These are phyloP conservation scores for Cyclanthera cordifolia DNA, from an alignment of 306 rosid species.

Conservation along the genomic window DNA sequence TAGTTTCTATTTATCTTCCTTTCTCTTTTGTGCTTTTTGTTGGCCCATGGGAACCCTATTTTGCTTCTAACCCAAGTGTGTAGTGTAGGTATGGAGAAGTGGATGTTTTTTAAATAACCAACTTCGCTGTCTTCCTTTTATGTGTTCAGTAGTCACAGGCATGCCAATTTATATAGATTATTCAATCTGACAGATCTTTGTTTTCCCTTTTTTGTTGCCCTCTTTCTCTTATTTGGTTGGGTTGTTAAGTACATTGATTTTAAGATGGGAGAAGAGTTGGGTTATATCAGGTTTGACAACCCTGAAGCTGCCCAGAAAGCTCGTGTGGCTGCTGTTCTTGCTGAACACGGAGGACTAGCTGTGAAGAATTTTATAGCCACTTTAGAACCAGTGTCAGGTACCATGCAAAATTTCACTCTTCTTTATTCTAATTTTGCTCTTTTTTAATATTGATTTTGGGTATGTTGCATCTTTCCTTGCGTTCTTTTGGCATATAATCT, in stretches of 20 bases:
- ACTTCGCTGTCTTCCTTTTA: not conserved
- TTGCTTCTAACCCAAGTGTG: not conserved
- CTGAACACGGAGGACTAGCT: conserved; percentile 55
- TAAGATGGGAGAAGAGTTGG: conserved; percentile 73
- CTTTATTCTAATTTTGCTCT: too few species aligned
- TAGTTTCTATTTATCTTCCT: not conserved
- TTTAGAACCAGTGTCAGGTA: conserved; percentile 76
- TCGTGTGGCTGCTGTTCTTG: conserved; percentile 72
- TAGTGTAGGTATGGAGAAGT: not conserved
- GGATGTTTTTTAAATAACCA: not conserved
- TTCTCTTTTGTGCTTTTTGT: not conserved
- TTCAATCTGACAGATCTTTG: conserved; percentile 13
- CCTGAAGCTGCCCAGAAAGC: conserved; percentile 80
- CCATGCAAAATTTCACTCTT: not conserved
- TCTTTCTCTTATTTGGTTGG: not conserved
- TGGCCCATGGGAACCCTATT: not conserved
- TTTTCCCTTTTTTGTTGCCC: not conserved
- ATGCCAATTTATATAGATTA: not conserved
- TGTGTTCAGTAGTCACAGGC: not conserved
- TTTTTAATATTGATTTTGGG: not conserved
- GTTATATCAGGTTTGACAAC: conserved; percentile 67
- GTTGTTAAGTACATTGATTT: conserved; percentile 59
- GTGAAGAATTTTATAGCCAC: conserved; percentile 62
- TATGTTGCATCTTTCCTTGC: not conserved
- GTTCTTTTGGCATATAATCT: not conserved